phyloP scores from a whole-genome alignment of 257 asterid species.

The Rubia yunnanensis region DNA sequence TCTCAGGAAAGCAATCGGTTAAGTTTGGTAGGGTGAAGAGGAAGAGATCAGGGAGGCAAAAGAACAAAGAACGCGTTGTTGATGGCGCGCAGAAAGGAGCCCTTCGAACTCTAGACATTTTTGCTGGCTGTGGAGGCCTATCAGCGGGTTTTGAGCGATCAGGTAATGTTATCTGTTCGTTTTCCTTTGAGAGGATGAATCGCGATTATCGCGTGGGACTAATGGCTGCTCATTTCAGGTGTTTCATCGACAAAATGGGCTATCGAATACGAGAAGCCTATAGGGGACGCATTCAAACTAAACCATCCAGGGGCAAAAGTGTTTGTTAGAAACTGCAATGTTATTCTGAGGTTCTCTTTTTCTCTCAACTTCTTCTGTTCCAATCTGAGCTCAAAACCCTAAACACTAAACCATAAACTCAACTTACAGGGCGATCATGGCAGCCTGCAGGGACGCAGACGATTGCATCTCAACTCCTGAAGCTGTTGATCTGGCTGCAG shows the following conservation, averaged over 20 bases:
- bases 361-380: background rate
- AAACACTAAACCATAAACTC: too few relatives aligned
- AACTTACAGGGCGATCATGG: constrained; percentile 18
- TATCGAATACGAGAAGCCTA: constrained; percentile 16
- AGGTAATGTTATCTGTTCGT: constrained; percentile 6
- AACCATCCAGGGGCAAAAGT: constrained; percentile 19
- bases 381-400: background rate
- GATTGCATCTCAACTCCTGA: constrained; percentile 18
- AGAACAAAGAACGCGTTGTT: background rate
- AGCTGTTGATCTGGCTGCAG: constrained; percentile 10
- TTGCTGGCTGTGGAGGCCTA: constrained; percentile 28
- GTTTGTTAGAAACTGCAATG: constrained; percentile 15
- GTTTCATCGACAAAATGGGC: constrained; percentile 21
- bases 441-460: constrained; percentile 15
- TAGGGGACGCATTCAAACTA: constrained; percentile 15
- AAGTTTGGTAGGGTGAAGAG: constrained; percentile 1
- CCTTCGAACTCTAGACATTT: constrained; percentile 17
- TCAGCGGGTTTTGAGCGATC: constrained; percentile 20
- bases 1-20: background rate
- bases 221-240: constrained; percentile 11
- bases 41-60: constrained; percentile 1
- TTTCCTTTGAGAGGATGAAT: background rate
- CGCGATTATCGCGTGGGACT: background rate
- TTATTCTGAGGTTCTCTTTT: constrained; percentile 13
- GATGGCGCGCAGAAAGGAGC: background rate